Conservation (phyloP, 2,329 filamentous ascomycete genomes). For the Aspergillus japonicus region DNA sequence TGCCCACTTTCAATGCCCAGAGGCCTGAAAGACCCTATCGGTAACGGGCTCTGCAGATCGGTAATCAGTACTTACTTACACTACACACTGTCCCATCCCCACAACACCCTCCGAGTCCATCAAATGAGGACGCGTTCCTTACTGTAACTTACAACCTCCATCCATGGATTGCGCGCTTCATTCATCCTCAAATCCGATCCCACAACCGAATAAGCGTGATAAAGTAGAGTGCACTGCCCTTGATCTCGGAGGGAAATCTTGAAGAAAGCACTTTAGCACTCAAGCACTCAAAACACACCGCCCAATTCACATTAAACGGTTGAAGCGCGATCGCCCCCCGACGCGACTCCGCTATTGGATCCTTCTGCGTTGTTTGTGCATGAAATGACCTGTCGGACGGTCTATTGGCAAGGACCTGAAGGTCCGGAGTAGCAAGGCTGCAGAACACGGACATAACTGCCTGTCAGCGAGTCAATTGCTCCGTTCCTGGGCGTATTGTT, state of each 20-base stretch:
- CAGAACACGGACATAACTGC: not conserved
- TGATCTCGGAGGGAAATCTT: not conserved
- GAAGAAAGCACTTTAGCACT: not conserved
- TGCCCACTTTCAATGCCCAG: not conserved
- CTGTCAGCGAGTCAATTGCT: not conserved
- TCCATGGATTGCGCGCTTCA: not conserved
- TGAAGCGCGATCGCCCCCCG: not conserved
- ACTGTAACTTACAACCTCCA: not conserved
- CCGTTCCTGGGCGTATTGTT: no score
- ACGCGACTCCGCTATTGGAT: not conserved
- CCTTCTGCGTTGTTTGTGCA: not conserved
- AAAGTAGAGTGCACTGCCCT: not conserved
- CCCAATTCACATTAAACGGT: not conserved
- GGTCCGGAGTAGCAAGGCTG: not conserved
- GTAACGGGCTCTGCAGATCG: not conserved
- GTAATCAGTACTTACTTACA: not conserved
- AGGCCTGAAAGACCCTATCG: not conserved
- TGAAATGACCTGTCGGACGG: not conserved
- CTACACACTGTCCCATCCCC: not conserved
- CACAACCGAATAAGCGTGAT: not conserved
- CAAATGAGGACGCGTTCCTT: not conserved
- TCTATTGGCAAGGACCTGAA: not conserved
- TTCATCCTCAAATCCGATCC: not conserved
- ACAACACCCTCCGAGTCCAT: not conserved
- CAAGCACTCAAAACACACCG: not conserved